phyloP scores from a whole-genome alignment of 2,329 filamentous ascomycete species.

The Hyphodiscus sp. region DNA sequence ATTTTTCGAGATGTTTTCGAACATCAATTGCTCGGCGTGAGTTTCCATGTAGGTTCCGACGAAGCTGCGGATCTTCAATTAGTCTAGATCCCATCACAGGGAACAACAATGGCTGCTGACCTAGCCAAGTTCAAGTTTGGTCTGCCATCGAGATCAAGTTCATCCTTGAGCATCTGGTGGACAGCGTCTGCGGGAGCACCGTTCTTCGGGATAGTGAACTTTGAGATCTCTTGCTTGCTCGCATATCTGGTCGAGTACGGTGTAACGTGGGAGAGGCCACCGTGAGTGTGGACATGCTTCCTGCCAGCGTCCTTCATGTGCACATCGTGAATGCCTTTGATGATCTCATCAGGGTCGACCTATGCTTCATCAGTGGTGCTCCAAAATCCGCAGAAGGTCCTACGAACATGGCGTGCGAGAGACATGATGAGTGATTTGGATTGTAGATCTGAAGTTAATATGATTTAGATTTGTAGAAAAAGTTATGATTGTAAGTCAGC shows the following conservation, averaged over 20 bases:
- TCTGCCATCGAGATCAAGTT: constrained; percentile 57
- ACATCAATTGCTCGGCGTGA: constrained; percentile 57
- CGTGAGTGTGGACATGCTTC: constrained; percentile 32
- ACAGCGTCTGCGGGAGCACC: constrained; percentile 56
- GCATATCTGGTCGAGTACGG: constrained; percentile 54
- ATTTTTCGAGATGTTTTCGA: constrained; percentile 65
- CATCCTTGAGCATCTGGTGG: constrained; percentile 57
- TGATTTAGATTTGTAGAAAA: not conserved
- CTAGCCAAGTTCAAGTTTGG: constrained; percentile 62
- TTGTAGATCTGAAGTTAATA: not conserved
- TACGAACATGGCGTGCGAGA: constrained; percentile 40
- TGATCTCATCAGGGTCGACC: constrained; percentile 50
- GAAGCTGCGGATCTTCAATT: constrained; percentile 39
- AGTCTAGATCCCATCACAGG: constrained; percentile 1
- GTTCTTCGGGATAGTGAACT: constrained; percentile 50
- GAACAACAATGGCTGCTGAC: constrained; percentile 23
- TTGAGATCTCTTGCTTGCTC: constrained; percentile 47
- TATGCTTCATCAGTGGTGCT: constrained; percentile 20
- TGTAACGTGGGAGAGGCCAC: constrained; percentile 44
- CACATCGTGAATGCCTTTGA: constrained; percentile 43
- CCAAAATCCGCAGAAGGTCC: not conserved
- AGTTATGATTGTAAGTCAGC: not conserved
- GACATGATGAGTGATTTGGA: constrained; percentile 33
- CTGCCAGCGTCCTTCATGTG: constrained; percentile 33
- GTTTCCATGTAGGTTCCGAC: constrained; percentile 68